Conservation (phyloP, 192 early-diverging fungal genomes). For the Coemansia sp. region DNA sequence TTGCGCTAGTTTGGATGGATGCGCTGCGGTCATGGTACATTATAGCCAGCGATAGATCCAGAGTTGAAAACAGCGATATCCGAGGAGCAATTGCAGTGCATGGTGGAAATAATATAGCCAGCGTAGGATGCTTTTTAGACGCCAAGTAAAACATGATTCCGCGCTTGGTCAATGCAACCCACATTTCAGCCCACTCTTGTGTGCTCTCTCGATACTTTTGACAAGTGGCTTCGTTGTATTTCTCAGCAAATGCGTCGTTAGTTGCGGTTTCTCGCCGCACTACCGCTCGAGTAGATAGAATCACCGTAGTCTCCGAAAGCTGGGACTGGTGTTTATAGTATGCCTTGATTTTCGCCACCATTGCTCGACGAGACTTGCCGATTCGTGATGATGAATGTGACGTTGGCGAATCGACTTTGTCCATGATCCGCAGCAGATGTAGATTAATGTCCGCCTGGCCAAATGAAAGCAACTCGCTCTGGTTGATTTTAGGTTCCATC, state of each 20-base stretch:
- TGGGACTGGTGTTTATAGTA: constrained; percentile 26
- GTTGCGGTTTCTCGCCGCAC: constrained; percentile 38
- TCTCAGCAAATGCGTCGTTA: constrained; percentile 15
- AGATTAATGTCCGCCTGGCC: constrained; percentile 11
- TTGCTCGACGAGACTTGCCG: constrained; percentile 11
- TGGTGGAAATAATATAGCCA: constrained; percentile 28
- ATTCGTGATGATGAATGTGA: constrained; percentile 10
- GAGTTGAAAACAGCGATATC: constrained; percentile 50
- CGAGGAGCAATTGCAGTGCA: constrained; percentile 31
- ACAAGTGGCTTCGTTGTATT: constrained; percentile 48
- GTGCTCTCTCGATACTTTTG: constrained; percentile 22
- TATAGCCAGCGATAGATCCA: constrained; percentile 50
- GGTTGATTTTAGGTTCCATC: background rate
- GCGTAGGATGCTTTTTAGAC: constrained; percentile 26
- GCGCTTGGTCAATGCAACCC: constrained; percentile 41
- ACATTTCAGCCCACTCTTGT: constrained; percentile 52
- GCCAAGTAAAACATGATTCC: constrained; percentile 36
- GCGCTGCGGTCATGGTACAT: constrained; percentile 26
- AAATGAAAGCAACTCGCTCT: background rate
- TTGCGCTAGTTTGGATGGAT: background rate
- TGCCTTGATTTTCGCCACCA: constrained; percentile 35
- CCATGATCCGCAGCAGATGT: constrained; percentile 1
- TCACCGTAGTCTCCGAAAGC: constrained; percentile 29
- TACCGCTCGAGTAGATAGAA: constrained; percentile 35
- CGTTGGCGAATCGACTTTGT: background rate